Conservation (phyloP, 345 rosid genomes). For the Citrus mangshanensis region DNA sequence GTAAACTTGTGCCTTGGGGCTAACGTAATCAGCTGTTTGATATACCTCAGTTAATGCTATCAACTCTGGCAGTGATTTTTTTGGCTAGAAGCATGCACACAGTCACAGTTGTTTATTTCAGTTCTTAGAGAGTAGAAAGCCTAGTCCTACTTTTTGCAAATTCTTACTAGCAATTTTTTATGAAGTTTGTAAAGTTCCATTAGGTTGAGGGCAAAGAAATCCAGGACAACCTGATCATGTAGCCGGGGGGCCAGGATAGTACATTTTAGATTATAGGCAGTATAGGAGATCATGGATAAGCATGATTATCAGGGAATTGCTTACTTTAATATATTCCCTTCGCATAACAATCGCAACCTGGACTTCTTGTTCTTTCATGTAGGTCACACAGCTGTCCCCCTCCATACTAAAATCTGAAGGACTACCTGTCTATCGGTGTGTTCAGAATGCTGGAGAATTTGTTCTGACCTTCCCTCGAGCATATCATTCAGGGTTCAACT, state of each 20-base stretch:
- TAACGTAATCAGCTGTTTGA: background rate
- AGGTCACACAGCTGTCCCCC: slow-evolving; percentile 99
- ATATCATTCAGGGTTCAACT: slow-evolving; percentile 94
- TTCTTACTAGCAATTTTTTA: background rate
- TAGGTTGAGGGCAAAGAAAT: background rate
- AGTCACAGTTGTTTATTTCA: background rate
- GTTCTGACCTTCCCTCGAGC: slow-evolving; percentile 98
- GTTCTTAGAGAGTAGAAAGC: background rate
- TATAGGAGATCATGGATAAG: slow-evolving; percentile 3
- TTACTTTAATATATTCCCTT: background rate
- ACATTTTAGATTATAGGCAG: background rate
- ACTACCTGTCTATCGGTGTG: slow-evolving; percentile 87
- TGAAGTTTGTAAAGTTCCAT: background rate
- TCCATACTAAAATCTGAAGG: slow-evolving; percentile 87
- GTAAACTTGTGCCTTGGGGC: background rate
- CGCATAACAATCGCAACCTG: background rate
- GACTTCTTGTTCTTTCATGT: slow-evolving; percentile 21
- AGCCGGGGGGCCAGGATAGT: background rate
- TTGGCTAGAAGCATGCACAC: background rate
- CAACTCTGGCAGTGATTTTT: background rate
- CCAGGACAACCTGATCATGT: background rate
- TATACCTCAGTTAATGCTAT: background rate
- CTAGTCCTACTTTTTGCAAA: background rate
- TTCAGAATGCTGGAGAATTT: slow-evolving; percentile 93
- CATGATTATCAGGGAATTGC: background rate